These are phyloP conservation scores for Syzygium aromaticum DNA, from an alignment of 345 rosid genomes.

Conservation along the genomic window DNA sequence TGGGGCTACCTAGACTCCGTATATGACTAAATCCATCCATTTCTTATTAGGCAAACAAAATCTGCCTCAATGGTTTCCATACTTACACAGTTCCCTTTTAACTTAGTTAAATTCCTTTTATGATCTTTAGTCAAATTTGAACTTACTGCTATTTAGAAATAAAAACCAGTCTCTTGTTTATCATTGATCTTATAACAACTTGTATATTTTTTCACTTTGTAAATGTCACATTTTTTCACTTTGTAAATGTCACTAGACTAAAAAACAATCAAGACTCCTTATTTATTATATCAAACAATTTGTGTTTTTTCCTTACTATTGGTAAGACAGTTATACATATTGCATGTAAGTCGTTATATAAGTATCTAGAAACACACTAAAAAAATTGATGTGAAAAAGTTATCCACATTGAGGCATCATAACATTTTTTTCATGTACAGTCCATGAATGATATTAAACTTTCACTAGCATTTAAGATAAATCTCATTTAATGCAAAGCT, in stretches of 20 bases:
- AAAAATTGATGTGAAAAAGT: background rate
- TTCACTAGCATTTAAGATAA: background rate
- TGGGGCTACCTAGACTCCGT: too few relatives aligned
- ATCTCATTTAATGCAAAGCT: background rate
- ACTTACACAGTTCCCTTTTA: background rate
- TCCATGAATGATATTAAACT: background rate
- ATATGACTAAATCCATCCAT: too few relatives aligned
- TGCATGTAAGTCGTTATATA: background rate
- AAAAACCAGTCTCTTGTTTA: background rate
- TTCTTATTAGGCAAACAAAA: too few relatives aligned
- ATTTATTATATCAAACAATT: background rate
- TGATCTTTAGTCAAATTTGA: background rate
- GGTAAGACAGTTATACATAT: background rate
- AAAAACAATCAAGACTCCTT: background rate
- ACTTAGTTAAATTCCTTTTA: background rate
- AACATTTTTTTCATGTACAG: background rate
- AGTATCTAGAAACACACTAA: background rate
- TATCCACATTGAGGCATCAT: background rate
- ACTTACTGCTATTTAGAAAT: background rate
- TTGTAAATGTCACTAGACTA: background rate
- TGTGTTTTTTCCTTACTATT: background rate
- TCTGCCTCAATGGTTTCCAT: too few relatives aligned
- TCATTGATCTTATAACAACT: background rate
- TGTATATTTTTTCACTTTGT: background rate
- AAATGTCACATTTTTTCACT: background rate